Evolutionary conservation across 2,329 filamentous ascomycete genomes (phyloP).

Genomic region (Teratosphaeriaceae sp.): DNA sequence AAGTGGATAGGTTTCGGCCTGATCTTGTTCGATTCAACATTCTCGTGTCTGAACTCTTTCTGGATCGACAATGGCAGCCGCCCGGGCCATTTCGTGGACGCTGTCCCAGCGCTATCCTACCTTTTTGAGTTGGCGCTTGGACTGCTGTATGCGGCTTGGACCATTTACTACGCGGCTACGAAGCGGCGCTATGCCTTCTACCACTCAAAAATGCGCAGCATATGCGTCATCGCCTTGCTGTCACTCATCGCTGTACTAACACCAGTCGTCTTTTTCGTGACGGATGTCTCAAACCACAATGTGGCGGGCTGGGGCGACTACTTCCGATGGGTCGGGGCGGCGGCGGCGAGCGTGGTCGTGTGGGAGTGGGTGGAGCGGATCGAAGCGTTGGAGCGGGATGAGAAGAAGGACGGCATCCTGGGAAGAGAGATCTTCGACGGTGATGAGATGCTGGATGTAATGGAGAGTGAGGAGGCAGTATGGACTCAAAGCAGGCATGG

Average conservation of each 20-base stretch:
- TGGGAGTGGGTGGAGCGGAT: constrained; percentile 98
- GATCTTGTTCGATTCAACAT: constrained; percentile 83
- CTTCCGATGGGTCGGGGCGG: constrained; percentile 91
- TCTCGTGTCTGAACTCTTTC: constrained; percentile 89
- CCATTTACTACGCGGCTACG: constrained; percentile 87
- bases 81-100: constrained; percentile 75
- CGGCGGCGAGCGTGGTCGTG: constrained; percentile 89
- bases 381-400: constrained; percentile 83
- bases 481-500: constrained; percentile 31
- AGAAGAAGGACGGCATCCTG: constrained; percentile 88
- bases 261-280: constrained; percentile 86
- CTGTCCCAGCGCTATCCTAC: constrained; percentile 85
- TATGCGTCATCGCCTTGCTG: constrained; percentile 69
- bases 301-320: constrained; percentile 93
- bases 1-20: constrained; percentile 97
- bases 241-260: constrained; percentile 78
- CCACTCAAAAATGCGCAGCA: constrained; percentile 84
- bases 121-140: constrained; percentile 83
- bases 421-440: constrained; percentile 89
- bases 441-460: constrained; percentile 79
- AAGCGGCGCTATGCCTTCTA: constrained; percentile 90
- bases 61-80: constrained; percentile 48
- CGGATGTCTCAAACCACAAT: constrained; percentile 79
- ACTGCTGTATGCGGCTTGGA: constrained; percentile 85
- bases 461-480: constrained; percentile 50